Evolutionary conservation across 2,329 filamentous ascomycete genomes (phyloP), one percentile per base, ranked within the genome.

Genomic region (Aspergillus fructus): DNA sequence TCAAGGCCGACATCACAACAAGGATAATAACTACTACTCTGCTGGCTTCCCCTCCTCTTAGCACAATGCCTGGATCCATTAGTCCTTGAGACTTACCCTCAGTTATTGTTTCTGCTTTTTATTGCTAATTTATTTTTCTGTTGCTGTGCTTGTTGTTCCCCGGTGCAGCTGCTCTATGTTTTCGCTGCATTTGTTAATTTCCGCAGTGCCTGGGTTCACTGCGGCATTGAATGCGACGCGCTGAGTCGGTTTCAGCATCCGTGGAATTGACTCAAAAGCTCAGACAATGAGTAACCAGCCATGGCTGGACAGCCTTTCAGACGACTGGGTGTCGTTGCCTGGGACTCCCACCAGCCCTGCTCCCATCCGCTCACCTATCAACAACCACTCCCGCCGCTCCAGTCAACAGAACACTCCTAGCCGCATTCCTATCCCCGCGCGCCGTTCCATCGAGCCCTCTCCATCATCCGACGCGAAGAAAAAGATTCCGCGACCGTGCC

Each of bases 231-330:
- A 61, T 58, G 61, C 62, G 53, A 60, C 59, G 58, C 62, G 63
- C 63, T 55, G 57, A 64, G 59, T 56, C 61, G 48, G 56, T 58
- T 52, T 59, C 52, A 61, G 55, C 42, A 55, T 23, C 54, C 56
- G 55, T 41, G 56, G 34, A 48, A 55, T 41, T 43, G 41, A 40
- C 49, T 54, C 27, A n/a, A 34, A 49, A 33, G 21, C 34, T 52
- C 23, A 58, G 57, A 70, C 63, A 62, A 73, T 73, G 71, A 60
- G 62, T 55, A 66, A 65, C 49, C 69, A 74, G 65, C 76, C 75
- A 67, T 78, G 76, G 76, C 73, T 78, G 46, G 74, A 77, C 59
- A 74, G 69, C 51, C 71, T 78, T 12, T 74, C 73, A 15, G 76
- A 78, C 59, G 76, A 78, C 66, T 78, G 76, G 76, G 68, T 72